These are phyloP conservation scores for Talaromyces sp. DNA, from an alignment of 2,329 filamentous ascomycete species.

Conservation along the genomic window DNA sequence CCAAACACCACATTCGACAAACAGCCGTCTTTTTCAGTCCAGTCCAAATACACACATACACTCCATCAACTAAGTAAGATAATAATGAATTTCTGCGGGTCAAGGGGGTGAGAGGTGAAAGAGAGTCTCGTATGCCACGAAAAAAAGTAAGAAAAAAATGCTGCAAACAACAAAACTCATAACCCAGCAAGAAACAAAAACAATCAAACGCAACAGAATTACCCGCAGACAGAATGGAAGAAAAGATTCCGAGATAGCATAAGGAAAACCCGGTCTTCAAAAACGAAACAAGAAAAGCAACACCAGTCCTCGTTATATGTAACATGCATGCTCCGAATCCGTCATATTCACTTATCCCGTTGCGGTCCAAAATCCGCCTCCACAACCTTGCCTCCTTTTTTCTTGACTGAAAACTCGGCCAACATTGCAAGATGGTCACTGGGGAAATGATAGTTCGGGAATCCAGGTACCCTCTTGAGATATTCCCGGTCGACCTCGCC, in stretches of 20 bases:
- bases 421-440: conserved; percentile 87
- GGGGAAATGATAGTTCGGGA: conserved; percentile 91
- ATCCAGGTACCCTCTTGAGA: conserved; percentile 79
- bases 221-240: conserved; percentile 19
- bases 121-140: conserved; percentile 5
- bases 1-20: background rate
- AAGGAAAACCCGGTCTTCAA: conserved; percentile 7
- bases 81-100: conserved; percentile 2
- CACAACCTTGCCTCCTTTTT: conserved; percentile 70
- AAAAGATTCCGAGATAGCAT: conserved; percentile 37
- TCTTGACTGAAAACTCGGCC: conserved; percentile 84
- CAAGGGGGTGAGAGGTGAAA: background rate
- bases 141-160: conserved; percentile 2
- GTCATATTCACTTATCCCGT: conserved; percentile 30
- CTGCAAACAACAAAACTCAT: conserved; percentile 17
- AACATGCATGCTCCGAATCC: conserved; percentile 26
- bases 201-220: conserved; percentile 7
- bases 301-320: conserved; percentile 33
- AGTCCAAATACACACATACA: background rate
- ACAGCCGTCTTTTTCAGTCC: background rate
- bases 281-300: conserved; percentile 32
- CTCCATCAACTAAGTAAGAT: background rate
- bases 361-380: conserved; percentile 59
- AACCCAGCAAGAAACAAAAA: conserved; percentile 18
- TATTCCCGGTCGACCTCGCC: conserved; percentile 83